These are phyloP conservation scores for Albifimbria verrucaria DNA, from an alignment of 2,329 filamentous ascomycete genomes.

Conservation along the genomic window DNA sequence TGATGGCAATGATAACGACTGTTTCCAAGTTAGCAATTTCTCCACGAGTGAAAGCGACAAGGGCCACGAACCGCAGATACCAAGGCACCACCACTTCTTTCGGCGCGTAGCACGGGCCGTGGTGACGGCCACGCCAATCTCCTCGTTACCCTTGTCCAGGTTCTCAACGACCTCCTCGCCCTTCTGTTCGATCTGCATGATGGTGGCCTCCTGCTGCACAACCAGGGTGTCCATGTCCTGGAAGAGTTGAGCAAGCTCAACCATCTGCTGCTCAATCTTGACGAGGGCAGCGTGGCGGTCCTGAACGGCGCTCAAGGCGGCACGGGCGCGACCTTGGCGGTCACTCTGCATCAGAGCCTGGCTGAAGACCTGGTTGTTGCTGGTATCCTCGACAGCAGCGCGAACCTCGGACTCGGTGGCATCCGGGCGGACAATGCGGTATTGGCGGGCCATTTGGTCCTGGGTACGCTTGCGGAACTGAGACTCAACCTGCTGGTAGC, in stretches of 20 bases:
- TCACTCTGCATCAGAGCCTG: constrained; percentile 81
- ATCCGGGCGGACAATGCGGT: constrained; percentile 82
- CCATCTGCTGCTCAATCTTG: constrained; percentile 89
- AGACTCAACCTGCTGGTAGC: constrained; percentile 77
- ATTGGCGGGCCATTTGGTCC: constrained; percentile 84
- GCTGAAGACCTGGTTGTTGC: constrained; percentile 77
- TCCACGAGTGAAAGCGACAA: background rate
- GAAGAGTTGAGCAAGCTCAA: constrained; percentile 83
- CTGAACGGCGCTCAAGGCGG: constrained; percentile 74
- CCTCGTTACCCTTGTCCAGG: constrained; percentile 77
- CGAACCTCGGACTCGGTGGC: constrained; percentile 75
- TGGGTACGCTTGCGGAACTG: constrained; percentile 76
- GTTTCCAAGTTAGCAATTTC: constrained; percentile 20
- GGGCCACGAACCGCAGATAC: constrained; percentile 58
- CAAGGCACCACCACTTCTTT: constrained; percentile 97
- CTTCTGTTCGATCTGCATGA: constrained; percentile 80
- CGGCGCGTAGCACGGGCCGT: constrained; percentile 77
- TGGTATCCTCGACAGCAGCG: constrained; percentile 70
- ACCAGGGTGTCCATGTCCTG: constrained; percentile 84
- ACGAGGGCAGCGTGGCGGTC: constrained; percentile 82
- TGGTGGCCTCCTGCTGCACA: constrained; percentile 77
- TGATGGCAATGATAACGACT: constrained; percentile 52
- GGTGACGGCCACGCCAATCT: constrained; percentile 77
- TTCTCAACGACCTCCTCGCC: constrained; percentile 82
- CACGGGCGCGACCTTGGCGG: constrained; percentile 75